Evolutionary conservation across 495 filamentous ascomycete species (phyloP).

Genomic region (Astrocystis sublimbata): DNA sequence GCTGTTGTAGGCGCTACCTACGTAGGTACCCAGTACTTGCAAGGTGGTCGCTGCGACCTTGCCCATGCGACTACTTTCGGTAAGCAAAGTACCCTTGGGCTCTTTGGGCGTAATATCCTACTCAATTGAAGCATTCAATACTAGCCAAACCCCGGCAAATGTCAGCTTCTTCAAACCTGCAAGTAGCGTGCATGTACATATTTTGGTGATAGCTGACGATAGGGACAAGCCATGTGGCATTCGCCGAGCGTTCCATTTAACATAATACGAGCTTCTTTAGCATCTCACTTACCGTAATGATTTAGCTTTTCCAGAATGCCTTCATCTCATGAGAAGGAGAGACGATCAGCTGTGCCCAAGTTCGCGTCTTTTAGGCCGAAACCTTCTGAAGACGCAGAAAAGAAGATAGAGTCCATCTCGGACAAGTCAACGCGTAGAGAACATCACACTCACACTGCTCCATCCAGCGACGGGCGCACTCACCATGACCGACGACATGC

Average conservation of each 20-base stretch:
- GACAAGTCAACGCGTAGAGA: slow-evolving; percentile 21
- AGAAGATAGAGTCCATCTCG: slow-evolving; percentile 15
- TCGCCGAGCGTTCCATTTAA: too few relatives aligned
- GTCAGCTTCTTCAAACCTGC: not conserved
- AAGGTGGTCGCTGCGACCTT: not conserved
- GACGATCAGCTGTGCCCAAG: slow-evolving; percentile 54
- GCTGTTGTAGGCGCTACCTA: too few relatives aligned
- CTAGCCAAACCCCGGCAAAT: slow-evolving; percentile 7
- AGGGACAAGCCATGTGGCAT: too few relatives aligned
- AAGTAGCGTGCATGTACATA: too few relatives aligned
- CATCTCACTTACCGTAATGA: too few relatives aligned
- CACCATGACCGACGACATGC: slow-evolving; percentile 17
- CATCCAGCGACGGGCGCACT: not conserved
- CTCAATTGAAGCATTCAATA: too few relatives aligned
- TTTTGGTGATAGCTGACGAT: too few relatives aligned
- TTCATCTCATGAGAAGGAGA: slow-evolving; percentile 28
- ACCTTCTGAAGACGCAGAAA: slow-evolving; percentile 1
- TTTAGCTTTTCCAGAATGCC: too few relatives aligned
- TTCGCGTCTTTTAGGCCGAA: slow-evolving; percentile 70
- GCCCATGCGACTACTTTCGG: too few relatives aligned
- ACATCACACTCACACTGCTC: not conserved
- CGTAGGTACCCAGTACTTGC: not conserved
- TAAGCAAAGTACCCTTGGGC: too few relatives aligned
- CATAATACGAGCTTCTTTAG: too few relatives aligned
- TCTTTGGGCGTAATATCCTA: too few relatives aligned